Evolutionary conservation across 345 rosid genomes (phyloP).

Genomic region (Salix purpurea): DNA sequence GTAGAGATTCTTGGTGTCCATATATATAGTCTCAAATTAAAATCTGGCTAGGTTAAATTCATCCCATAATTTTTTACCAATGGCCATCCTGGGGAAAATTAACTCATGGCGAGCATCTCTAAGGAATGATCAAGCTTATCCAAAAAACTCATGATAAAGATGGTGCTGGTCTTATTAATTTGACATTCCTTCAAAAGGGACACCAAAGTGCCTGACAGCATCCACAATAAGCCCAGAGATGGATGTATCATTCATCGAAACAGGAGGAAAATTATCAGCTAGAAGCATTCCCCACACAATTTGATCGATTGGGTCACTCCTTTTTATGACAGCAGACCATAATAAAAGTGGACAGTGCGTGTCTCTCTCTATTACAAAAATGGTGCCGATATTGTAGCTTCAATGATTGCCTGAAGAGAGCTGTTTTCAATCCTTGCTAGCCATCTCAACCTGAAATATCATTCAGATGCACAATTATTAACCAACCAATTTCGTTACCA

Average conservation of each 20-base stretch:
- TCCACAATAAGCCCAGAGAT: background rate
- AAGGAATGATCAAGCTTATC: background rate
- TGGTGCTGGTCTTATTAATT: background rate
- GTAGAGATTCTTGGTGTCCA: too few relatives aligned
- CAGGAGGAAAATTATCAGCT: background rate
- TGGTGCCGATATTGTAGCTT: background rate
- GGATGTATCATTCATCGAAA: background rate
- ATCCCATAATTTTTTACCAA: background rate
- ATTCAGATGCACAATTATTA: background rate
- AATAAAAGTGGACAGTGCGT: background rate
- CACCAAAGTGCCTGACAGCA: background rate
- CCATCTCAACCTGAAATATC: background rate
- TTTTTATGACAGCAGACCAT: background rate
- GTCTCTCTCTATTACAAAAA: background rate
- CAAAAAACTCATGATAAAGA: background rate
- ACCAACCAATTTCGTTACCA: background rate
- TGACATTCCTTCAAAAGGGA: background rate
- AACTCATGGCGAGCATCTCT: background rate
- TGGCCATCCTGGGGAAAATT: background rate
- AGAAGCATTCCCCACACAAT: background rate
- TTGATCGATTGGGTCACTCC: background rate
- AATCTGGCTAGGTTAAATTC: background rate
- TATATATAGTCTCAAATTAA: background rate
- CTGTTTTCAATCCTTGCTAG: background rate
- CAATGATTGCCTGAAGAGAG: background rate